A percentile compares a stretch with the other conserved stretches of the same genome.
phyloP scores from a whole-genome alignment of 768 basidiomycete species.

The Crassisporium funariophilum region DNA sequence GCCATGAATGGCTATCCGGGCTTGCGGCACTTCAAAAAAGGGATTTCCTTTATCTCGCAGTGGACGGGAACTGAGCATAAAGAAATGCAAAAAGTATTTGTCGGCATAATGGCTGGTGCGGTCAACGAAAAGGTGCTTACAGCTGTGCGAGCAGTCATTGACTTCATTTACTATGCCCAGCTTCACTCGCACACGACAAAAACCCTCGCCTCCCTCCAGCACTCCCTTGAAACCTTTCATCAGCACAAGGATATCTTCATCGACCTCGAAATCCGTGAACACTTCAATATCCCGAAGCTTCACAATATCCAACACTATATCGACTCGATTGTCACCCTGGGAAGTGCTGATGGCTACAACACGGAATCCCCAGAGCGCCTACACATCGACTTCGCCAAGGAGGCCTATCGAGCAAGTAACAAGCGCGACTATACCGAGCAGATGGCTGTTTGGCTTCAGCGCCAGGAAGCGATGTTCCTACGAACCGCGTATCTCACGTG shows the following conservation, averaged over 20 bases:
- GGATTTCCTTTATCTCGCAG: no score
- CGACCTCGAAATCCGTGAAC: constrained; percentile 22
- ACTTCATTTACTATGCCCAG: no score
- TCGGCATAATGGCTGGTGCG: no score
- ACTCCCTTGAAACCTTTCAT: constrained; percentile 26
- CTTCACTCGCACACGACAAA: no score
- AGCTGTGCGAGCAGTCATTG: no score
- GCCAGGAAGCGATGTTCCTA: constrained; percentile 33
- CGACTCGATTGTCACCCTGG: constrained; percentile 26
- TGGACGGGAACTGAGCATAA: no score
- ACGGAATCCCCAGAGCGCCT: constrained; percentile 38
- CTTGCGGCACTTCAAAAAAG: no score
- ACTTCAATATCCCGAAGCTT: constrained; percentile 44
- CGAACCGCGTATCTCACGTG: not conserved
- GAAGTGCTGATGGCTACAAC: constrained; percentile 35
- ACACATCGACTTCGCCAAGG: constrained; percentile 47
- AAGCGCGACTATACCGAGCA: constrained; percentile 32
- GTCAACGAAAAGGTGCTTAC: no score
- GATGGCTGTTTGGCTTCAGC: constrained; percentile 40
- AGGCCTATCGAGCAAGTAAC: constrained; percentile 30
- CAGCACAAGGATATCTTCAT: constrained; percentile 31
- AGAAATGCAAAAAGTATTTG: no score
- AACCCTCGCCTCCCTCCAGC: no score
- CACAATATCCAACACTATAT: constrained; percentile 36
- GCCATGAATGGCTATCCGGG: no score